Conservation (phyloP, 2,329 filamentous ascomycete genomes). For the Pseudopithomyces chartarum region DNA sequence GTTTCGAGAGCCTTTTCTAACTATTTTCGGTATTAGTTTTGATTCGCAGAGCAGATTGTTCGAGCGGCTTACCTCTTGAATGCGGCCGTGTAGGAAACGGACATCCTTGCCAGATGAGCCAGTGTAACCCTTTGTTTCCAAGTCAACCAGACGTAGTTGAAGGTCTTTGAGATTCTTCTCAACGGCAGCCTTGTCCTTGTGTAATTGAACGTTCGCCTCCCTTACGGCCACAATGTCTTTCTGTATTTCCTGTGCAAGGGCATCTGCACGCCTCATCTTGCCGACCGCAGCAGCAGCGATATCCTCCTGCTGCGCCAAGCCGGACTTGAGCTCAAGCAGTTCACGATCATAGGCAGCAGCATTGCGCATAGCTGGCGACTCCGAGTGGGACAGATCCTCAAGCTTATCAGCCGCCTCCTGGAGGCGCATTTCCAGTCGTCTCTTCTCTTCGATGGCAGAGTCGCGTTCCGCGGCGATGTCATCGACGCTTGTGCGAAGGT, state of each 20-base stretch:
- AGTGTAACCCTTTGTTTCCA: conserved; percentile 91
- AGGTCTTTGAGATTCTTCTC: conserved; percentile 92
- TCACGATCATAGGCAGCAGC: conserved; percentile 88
- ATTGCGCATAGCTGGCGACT: conserved; percentile 85
- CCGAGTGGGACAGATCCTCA: conserved; percentile 83
- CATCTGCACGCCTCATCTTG: conserved; percentile 95
- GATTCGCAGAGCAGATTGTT: neutral
- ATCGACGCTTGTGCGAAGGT: conserved; percentile 80
- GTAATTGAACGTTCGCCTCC: conserved; percentile 78
- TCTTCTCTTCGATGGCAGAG: conserved; percentile 84
- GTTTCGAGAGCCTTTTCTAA: conserved; percentile 86
- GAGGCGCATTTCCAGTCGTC: conserved; percentile 80
- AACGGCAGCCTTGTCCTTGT: conserved; percentile 85
- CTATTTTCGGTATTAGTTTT: conserved; percentile 51
- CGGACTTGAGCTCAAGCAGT: conserved; percentile 85
- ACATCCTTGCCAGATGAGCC: conserved; percentile 94
- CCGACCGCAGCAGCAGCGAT: conserved; percentile 88
- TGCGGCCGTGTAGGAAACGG: conserved; percentile 89
- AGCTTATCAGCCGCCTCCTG: conserved; percentile 86
- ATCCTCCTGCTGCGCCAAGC: conserved; percentile 90
- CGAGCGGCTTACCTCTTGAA: conserved; percentile 78
- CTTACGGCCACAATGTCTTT: conserved; percentile 89
- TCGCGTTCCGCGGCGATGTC: conserved; percentile 87
- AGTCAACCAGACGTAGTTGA: conserved; percentile 85
- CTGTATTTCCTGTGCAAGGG: conserved; percentile 84